Evolutionary conservation across 2,329 filamentous ascomycete species (phyloP).

Genomic region (Fusarium mexicanum): DNA sequence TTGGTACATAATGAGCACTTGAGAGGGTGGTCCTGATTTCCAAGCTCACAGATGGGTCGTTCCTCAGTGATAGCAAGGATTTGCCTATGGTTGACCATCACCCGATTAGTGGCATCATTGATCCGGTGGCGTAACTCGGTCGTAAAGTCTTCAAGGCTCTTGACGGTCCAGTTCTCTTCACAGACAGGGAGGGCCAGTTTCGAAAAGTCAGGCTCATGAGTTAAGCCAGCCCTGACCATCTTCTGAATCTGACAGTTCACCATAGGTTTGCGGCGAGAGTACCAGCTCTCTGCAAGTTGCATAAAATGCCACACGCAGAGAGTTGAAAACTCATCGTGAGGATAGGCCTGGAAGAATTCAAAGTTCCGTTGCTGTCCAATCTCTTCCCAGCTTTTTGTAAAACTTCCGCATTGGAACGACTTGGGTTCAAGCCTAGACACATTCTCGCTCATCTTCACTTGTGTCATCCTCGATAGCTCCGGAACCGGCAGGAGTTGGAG

Average conservation of each 20-base stretch:
- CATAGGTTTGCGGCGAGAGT: neutral
- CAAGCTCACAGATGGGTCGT: slow-evolving; percentile 4
- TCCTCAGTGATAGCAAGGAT: neutral
- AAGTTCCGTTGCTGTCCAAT: neutral
- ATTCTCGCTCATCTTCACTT: neutral
- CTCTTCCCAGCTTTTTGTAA: neutral
- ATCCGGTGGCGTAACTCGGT: neutral
- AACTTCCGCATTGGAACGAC: slow-evolving; percentile 10
- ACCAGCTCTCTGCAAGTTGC: slow-evolving; percentile 26
- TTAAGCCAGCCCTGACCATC: neutral
- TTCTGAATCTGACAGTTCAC: neutral
- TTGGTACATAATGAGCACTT: slow-evolving; percentile 4
- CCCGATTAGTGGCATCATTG: neutral
- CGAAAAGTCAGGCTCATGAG: slow-evolving; percentile 7
- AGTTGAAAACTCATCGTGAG: slow-evolving; percentile 28
- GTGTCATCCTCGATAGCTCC: neutral
- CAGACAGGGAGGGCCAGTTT: slow-evolving; percentile 12
- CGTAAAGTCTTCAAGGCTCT: neutral
- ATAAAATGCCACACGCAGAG: slow-evolving; percentile 25
- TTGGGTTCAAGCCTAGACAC: neutral
- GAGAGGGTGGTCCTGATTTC: neutral
- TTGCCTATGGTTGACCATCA: neutral
- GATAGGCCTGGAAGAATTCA: slow-evolving; percentile 33
- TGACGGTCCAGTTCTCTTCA: slow-evolving; percentile 10
- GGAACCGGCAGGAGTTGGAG: neutral